A percentile compares a stretch with the other conserved stretches of the same genome.
These are phyloP conservation scores for Metarhizium sp. DNA, from an alignment of 2,329 filamentous ascomycete genomes.

Conservation along the genomic window DNA sequence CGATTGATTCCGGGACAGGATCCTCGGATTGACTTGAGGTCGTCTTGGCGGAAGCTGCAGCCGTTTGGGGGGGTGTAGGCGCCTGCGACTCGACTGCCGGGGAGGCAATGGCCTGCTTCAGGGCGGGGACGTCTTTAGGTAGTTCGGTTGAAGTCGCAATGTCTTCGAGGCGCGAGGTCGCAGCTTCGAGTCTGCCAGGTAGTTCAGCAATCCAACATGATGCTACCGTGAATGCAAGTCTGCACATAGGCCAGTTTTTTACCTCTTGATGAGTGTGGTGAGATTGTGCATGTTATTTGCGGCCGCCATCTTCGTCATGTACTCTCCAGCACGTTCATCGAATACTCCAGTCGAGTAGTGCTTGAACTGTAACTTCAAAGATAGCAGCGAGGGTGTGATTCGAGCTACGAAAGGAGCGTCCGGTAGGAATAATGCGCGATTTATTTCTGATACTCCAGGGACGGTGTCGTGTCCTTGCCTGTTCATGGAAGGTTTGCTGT, in stretches of 20 bases:
- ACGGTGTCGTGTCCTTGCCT: background rate
- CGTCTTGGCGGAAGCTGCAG: constrained; percentile 16
- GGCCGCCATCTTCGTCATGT: constrained; percentile 48
- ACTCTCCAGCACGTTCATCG: background rate
- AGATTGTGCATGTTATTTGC: constrained; percentile 89
- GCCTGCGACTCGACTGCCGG: constrained; percentile 17
- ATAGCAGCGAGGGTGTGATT: background rate
- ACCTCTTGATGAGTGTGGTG: constrained; percentile 97
- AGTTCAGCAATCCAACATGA: constrained; percentile 31
- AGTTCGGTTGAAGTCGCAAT: constrained; percentile 72
- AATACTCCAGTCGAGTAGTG: background rate
- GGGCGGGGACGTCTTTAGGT: constrained; percentile 39
- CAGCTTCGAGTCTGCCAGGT: constrained; percentile 77
- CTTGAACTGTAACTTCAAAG: background rate
- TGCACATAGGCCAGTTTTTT: constrained; percentile 21
- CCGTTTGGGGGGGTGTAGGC: constrained; percentile 30
- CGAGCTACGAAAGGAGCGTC: background rate
- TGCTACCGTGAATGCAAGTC: background rate
- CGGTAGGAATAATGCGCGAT: background rate
- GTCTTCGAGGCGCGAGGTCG: constrained; percentile 91
- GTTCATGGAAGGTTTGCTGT: background rate
- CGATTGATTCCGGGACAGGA: constrained; percentile 64
- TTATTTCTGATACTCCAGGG: background rate
- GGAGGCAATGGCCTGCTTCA: constrained; percentile 28
- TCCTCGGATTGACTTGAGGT: constrained; percentile 29